Evolutionary conservation across 257 asterid species (phyloP), one percentile per base, ranked within the genome.

Genomic region (Cynanchum wilfordii): DNA sequence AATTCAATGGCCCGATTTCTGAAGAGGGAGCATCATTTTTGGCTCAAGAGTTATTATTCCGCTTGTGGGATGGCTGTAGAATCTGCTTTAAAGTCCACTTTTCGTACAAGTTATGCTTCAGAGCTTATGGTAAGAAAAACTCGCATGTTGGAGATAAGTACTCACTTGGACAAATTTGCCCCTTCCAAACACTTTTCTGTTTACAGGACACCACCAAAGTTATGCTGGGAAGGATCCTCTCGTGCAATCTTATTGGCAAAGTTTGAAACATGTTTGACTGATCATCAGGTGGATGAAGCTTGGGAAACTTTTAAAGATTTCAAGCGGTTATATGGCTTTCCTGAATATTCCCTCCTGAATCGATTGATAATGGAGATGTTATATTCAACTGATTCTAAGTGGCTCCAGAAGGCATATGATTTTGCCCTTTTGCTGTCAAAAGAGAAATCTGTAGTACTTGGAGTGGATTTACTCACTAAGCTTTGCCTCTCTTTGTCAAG

Each of bases 221-320:
- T 83, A 62, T 57, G 73, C 54, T 75, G 75, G 70, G 81, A 79
- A 79, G 84, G 80, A 42, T 72, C 86, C 17, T 68, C 91, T 72
- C 81, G 74, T 22, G 74, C 68, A 51, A 74, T 83, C 64, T 75
- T 91, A 84, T 78, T 80, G 68, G 86, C 76, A 55, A 88, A 87
- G 80, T 80, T 91, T 52, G 87, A 86, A 79, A 84, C 75, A 44
- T 87, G 88, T 78, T 70, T 93, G 88, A 86, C 79, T 73, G 87
- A 87, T 76, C 91, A 78, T 74, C 77, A 77, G 71, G 77, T 91
- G 79, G 86, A 81, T 33, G 88, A 87, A 71, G 95, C 96, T 29
- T 92, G 89, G 93, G 86, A 86, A 50, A 68, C 88, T 33, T 92
- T 84, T 78, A 79, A 79, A 62, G 89, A 87, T 80, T 86, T 87